Evolutionary conservation across 2,329 filamentous ascomycete species (phyloP), one percentile per base, ranked within the genome.

Genomic region (Neopestalotiopsis sp.): DNA sequence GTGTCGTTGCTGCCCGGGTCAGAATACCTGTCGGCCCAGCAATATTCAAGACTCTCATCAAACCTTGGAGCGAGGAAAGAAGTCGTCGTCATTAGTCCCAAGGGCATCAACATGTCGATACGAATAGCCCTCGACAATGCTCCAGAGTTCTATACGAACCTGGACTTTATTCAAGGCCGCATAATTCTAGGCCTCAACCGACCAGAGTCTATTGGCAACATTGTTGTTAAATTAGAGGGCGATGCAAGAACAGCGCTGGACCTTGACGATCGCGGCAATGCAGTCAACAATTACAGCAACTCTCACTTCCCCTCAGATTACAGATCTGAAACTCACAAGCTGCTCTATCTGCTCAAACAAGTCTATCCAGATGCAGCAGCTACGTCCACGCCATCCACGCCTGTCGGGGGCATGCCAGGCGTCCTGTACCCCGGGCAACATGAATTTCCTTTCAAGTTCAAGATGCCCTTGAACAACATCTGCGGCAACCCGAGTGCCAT

Each of bases 211-310:
- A 86, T 95, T 64, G 89, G 89, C 63, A 92, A 90, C 66, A 90
- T 96, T 71, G 85, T 94, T 49, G 92, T 95, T 76, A 96, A 96
- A 83, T 88, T 96, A 40, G 93, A 96, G 77, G 93, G 93, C 73
- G 92, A 96, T 81, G 90, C 90, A 62, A 87, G 87, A 71, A 95
- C 92, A 5, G 86, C 91, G 58, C 81, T 94, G 17, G 78, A 83
- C 80, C 78, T 88, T 71, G 81, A 88, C 74, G 73, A 76, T 73
- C 70, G 82, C 76, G 78, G 84, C 82, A 80, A 76, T 83, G 76
- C 70, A 82, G 80, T 45, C 6, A 32, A 34, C 34, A 32, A n/a
- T 32, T 62, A 38, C 59, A 62, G 32, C 32, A 38, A 30, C 30
- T 40, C 65, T 32, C 42, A 70, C 72, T 66, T 74, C 73, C 30